A percentile compares a stretch with the other conserved stretches of the same genome.
Conservation (phyloP, 139 green algal genomes). For the Edaphochlamys debaryana region DNA sequence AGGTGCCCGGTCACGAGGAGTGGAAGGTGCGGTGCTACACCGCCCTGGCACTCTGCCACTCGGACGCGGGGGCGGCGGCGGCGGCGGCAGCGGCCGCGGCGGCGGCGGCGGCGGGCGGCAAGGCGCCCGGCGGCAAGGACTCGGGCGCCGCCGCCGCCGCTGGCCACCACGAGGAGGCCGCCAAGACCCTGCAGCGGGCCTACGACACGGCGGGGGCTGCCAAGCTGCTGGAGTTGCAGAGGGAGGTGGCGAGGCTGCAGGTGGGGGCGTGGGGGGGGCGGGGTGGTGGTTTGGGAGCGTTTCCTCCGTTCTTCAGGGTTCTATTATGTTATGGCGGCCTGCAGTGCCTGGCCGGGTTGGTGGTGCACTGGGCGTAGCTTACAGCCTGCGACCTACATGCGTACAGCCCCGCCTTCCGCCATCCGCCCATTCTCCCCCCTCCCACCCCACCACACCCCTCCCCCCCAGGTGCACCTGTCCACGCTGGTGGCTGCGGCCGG, state of each 20-base stretch:
- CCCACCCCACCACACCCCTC: no score
- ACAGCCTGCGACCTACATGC: no score
- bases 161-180: slow-evolving; percentile 13
- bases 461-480: slow-evolving; percentile 28
- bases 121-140: neutral
- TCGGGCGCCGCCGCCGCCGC: neutral
- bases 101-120: neutral
- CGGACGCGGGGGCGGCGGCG: slow-evolving; percentile 29
- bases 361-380: no score
- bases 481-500: neutral
- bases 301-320: neutral
- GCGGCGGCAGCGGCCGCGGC: neutral
- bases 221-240: slow-evolving; percentile 44
- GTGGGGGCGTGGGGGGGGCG: slow-evolving; percentile 18
- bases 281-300: neutral
- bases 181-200: slow-evolving; percentile 52
- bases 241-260: slow-evolving; percentile 61
- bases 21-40: slow-evolving; percentile 63
- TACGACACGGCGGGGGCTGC: slow-evolving; percentile 48
- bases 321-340: no score
- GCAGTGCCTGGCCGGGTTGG: no score
- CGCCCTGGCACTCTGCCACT: slow-evolving; percentile 58
- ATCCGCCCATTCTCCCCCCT: no score
- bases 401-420: no score
- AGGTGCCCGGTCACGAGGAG: slow-evolving; percentile 61